Percentiles rank a stretch among this genome's conserved stretches.
These are phyloP conservation scores for Vachellia pachyceras DNA, from an alignment of 306 rosid species.

Conservation along the genomic window DNA sequence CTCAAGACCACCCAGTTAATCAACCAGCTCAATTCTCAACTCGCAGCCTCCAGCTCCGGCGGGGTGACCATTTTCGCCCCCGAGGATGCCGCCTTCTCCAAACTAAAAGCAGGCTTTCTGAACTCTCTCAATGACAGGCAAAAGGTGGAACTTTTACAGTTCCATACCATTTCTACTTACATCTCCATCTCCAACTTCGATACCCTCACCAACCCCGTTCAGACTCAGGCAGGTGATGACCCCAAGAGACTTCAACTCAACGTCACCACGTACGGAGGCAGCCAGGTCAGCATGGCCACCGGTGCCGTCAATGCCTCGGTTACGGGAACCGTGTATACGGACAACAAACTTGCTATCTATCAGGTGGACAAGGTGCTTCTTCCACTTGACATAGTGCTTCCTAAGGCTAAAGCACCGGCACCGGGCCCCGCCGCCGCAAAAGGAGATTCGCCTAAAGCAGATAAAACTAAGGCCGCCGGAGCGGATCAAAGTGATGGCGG, in stretches of 20 bases:
- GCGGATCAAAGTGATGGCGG: background rate
- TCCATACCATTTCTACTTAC: slow-evolving; percentile 45
- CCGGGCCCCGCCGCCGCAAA: slow-evolving; percentile 37
- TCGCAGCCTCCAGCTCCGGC: slow-evolving; percentile 41
- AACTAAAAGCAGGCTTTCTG: slow-evolving; percentile 49
- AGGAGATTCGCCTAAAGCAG: slow-evolving; percentile 1
- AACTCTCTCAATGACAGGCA: slow-evolving; percentile 48
- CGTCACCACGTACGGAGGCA: slow-evolving; percentile 46
- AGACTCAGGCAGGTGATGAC: slow-evolving; percentile 59
- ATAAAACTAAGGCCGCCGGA: background rate
- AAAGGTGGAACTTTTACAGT: slow-evolving; percentile 56
- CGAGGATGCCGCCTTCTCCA: slow-evolving; percentile 46
- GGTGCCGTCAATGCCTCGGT: slow-evolving; percentile 55
- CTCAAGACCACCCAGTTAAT: slow-evolving; percentile 47
- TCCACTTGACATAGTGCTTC: slow-evolving; percentile 52
- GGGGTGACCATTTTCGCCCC: slow-evolving; percentile 57
- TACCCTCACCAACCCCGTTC: slow-evolving; percentile 59
- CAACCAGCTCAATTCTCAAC: slow-evolving; percentile 48
- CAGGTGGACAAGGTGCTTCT: slow-evolving; percentile 55
- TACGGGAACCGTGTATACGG: slow-evolving; percentile 49
- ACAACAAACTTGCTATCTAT: slow-evolving; percentile 50
- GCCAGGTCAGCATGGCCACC: slow-evolving; percentile 52
- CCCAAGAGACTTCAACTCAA: slow-evolving; percentile 50
- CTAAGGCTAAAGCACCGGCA: slow-evolving; percentile 45
- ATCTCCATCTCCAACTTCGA: slow-evolving; percentile 50